Evolutionary conservation across 2,329 filamentous ascomycete species (phyloP), one percentile per base, ranked within the genome.

Genomic region (Onygenales sp.): DNA sequence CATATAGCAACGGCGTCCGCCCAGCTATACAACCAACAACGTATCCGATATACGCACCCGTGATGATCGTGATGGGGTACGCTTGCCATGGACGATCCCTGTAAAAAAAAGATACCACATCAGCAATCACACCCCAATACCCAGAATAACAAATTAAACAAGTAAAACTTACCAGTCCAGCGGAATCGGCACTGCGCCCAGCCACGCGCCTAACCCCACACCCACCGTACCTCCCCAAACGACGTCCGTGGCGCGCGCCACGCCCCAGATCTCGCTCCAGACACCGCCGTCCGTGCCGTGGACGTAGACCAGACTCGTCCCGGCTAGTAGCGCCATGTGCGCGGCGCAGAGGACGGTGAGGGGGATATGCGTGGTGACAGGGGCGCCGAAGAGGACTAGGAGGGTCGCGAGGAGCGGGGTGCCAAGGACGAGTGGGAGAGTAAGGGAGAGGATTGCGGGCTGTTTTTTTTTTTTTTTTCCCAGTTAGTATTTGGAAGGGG

Each of bases 71-170:
- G 47, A 97, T 85, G 0, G 93, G 93, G 87, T 92, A 98, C 69
- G 86, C 88, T 80, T 98, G 93, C 93, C 93, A 98, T 62, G 95
- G 90, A n/a, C 93, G 84, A 69, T 98, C 93, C 79, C 78, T 80
- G 58, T 11, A 38, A 35, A n/a, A 33, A 56, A 46, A 45, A 51
- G 21, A 53, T 36, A 53, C 33, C 5, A 39, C 17, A 43, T 35
- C 9, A 7, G 21, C 32, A 44, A 27, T 14, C 6, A 8, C 41
- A 8, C 39, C 17, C 42, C 7, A 53, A 39, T 33, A 8, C n/a
- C n/a, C 9, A 4, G 17, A 27, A n/a, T 10, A 4, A n/a, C 5
- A 14, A 50, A 14, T 10, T n/a, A 46, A 42, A 54, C 31, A 35
- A n/a, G 45, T 42, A 43, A 54, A 53, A 46, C 74, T 61, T 58